phyloP scores from a whole-genome alignment of 129 eudicot species.

The Calendula officinalis region DNA sequence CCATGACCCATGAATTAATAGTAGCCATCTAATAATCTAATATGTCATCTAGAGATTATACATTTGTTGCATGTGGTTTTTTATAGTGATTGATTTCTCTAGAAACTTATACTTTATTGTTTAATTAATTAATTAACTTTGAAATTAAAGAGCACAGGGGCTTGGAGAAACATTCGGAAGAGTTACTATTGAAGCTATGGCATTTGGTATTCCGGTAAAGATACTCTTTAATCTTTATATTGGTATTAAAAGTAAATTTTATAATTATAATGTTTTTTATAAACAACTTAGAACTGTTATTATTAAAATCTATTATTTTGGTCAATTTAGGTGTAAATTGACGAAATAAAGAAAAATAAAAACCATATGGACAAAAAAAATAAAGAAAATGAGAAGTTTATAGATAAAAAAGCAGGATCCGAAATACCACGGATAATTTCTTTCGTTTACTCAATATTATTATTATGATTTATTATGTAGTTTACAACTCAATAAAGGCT shows the following conservation, averaged over 20 bases:
- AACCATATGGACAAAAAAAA: no score
- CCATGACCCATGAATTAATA: not conserved
- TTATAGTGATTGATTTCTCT: not conserved
- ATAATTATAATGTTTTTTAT: no score
- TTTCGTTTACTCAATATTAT: no score
- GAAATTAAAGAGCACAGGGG: conserved; percentile 58
- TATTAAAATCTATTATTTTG: no score
- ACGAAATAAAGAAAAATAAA: not conserved
- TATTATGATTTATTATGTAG: not conserved
- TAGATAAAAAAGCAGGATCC: no score
- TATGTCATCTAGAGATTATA: not conserved
- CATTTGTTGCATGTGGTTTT: not conserved
- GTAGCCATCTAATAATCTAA: not conserved
- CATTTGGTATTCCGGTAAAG: conserved; percentile 91
- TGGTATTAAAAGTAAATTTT: no score
- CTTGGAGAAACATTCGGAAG: conserved; percentile 97
- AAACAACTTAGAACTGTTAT: no score
- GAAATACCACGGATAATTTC: no score
- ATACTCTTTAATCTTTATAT: no score
- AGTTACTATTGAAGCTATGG: conserved; percentile 98
- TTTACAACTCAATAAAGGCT: not conserved
- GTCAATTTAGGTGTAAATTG: not conserved
- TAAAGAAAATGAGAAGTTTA: no score
- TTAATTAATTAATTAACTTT: not conserved
- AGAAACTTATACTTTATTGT: not conserved